phyloP scores from a whole-genome alignment of 2,329 filamentous ascomycete species.

The Huntiella decipiens region DNA sequence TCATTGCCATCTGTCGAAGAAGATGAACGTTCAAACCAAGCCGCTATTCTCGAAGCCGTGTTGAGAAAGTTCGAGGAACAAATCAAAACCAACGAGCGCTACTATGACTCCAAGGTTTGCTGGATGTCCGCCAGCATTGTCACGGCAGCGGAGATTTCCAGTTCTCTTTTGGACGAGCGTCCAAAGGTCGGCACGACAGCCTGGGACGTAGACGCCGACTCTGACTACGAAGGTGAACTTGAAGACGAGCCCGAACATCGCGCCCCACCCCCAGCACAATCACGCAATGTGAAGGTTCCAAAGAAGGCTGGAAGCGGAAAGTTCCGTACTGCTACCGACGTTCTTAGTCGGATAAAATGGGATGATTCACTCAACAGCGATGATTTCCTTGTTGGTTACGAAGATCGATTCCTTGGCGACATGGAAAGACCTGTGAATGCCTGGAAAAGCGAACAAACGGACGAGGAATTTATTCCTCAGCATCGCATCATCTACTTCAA shows the following conservation, averaged over 20 bases:
- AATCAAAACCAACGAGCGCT: conserved; percentile 25
- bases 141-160: conserved; percentile 21
- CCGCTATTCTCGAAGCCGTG: conserved; percentile 15
- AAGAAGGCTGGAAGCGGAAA: conserved; percentile 22
- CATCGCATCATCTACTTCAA: conserved; percentile 45
- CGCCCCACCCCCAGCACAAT: not conserved
- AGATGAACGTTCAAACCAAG: not conserved
- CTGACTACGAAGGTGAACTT: conserved; percentile 18
- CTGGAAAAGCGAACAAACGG: conserved; percentile 43
- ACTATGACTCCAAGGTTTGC: conserved; percentile 28
- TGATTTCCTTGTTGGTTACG: conserved; percentile 40
- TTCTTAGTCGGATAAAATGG: conserved; percentile 41
- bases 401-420: conserved; percentile 38
- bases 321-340: conserved; percentile 37
- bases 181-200: conserved; percentile 30
- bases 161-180: conserved; percentile 26
- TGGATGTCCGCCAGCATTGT: conserved; percentile 29
- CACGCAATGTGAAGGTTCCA: conserved; percentile 12
- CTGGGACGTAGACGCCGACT: conserved; percentile 23
- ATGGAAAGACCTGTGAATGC: conserved; percentile 33
- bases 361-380: conserved; percentile 31
- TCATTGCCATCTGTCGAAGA: not conserved
- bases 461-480: conserved; percentile 48
- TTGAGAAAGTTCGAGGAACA: conserved; percentile 30
- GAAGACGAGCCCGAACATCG: conserved; percentile 16